These are phyloP conservation scores for Fagopyrum esculentum DNA, from an alignment of 148 eudicot species.

Conservation along the genomic window DNA sequence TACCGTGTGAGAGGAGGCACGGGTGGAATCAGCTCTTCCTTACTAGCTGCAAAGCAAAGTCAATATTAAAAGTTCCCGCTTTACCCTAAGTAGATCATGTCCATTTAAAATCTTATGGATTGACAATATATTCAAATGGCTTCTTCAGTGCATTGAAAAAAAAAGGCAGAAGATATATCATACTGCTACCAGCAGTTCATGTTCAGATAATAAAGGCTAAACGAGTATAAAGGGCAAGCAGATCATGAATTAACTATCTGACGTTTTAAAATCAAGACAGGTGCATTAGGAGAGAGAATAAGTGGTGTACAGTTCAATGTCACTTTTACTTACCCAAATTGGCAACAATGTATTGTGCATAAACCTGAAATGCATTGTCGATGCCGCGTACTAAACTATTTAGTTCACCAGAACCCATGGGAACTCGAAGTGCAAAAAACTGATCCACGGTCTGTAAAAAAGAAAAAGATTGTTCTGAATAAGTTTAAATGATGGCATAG, in stretches of 20 bases:
- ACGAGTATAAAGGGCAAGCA: slow-evolving; percentile 5
- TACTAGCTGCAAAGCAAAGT: slow-evolving; percentile 50
- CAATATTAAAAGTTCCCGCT: not conserved
- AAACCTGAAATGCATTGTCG: slow-evolving; percentile 97
- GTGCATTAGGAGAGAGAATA: not conserved
- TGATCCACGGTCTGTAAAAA: slow-evolving; percentile 92
- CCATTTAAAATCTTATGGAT: not conserved
- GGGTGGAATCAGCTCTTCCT: slow-evolving; percentile 88
- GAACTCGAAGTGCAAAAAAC: slow-evolving; percentile 78
- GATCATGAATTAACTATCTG: not conserved
- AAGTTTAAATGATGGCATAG: not conserved
- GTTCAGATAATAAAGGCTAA: not conserved
- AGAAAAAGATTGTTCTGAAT: not conserved
- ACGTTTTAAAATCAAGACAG: not conserved
- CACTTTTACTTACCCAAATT: slow-evolving; percentile 52
- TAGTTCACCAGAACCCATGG: slow-evolving; percentile 87
- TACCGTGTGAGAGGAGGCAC: slow-evolving; percentile 88
- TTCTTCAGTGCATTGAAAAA: not conserved
- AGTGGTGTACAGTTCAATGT: not conserved
- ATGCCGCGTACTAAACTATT: slow-evolving; percentile 84
- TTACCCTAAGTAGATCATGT: not conserved
- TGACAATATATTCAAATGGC: not conserved
- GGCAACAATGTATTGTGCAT: slow-evolving; percentile 54
- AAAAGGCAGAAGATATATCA: not conserved
- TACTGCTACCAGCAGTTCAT: not conserved